phyloP scores from a whole-genome alignment of 371 early-diverging fungal species.

The Mucor indicus region DNA sequence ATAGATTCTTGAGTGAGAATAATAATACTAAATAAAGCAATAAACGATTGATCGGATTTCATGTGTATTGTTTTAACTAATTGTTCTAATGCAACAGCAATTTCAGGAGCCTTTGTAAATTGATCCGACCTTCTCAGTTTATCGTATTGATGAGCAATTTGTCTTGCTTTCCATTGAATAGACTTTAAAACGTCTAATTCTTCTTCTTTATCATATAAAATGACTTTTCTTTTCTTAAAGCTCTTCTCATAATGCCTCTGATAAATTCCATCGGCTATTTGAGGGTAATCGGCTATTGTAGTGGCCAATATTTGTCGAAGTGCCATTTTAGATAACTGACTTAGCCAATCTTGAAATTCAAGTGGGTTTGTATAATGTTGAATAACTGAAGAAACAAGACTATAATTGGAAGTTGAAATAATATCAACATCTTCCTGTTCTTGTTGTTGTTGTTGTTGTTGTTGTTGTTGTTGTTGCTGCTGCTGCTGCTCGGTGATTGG shows the following conservation, averaged over 20 bases:
- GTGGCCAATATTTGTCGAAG: slow-evolving; percentile 31
- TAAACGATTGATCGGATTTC: slow-evolving; percentile 8
- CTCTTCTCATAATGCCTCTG: slow-evolving; percentile 9
- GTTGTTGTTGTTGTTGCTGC: slow-evolving; percentile 1
- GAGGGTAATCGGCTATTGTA: slow-evolving; percentile 20
- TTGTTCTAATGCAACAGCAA: slow-evolving; percentile 20
- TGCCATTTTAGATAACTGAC: slow-evolving; percentile 25
- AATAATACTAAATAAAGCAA: slow-evolving; percentile 23
- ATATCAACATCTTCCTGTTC: slow-evolving; percentile 6
- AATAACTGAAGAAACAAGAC: too few species aligned
- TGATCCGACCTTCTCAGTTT: slow-evolving; percentile 32
- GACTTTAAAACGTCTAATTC: slow-evolving; percentile 7
- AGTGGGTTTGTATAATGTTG: too few species aligned
- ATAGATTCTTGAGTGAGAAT: slow-evolving; percentile 30
- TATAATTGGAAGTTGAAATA: too few species aligned
- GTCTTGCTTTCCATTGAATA: slow-evolving; percentile 17
- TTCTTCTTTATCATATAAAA: background rate
- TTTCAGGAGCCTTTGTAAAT: slow-evolving; percentile 25
- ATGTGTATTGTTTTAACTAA: slow-evolving; percentile 10
- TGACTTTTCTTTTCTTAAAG: slow-evolving; percentile 2
- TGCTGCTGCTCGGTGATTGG: slow-evolving; percentile 8
- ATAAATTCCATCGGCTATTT: slow-evolving; percentile 19
- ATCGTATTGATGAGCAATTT: slow-evolving; percentile 25
- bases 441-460: background rate
- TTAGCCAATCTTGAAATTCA: slow-evolving; percentile 21